Evolutionary conservation across 345 rosid species (phyloP).

Genomic region (Salix dunnii): DNA sequence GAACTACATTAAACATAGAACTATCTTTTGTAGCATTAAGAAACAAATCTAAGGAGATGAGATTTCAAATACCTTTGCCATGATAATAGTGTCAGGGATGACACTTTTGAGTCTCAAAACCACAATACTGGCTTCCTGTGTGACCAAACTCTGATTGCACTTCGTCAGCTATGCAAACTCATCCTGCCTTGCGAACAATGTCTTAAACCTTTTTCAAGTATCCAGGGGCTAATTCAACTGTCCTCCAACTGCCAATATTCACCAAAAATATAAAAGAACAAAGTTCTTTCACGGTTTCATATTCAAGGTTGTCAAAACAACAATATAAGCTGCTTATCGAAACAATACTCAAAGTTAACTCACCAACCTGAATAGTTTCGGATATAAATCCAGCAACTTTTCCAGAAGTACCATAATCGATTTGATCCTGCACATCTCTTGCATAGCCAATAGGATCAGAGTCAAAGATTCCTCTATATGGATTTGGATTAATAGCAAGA

Average conservation of each 20-base stretch:
- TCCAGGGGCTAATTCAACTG: conserved; percentile 94
- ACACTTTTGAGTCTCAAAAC: conserved; percentile 87
- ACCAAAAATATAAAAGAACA: conserved; percentile 3
- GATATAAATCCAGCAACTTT: conserved; percentile 90
- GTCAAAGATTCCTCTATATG: conserved; percentile 81
- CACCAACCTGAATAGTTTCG: conserved; percentile 81
- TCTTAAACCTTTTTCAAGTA: conserved; percentile 78
- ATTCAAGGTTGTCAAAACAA: not conserved
- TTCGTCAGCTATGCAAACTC: conserved; percentile 93
- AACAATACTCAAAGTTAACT: not conserved
- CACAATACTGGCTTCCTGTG: conserved; percentile 95
- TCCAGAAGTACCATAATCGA: conserved; percentile 84
- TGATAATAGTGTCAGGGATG: conserved; percentile 88
- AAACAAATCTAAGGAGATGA: not conserved
- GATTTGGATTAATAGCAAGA: conserved; percentile 89
- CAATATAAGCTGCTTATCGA: conserved; percentile 2
- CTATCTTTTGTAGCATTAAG: not conserved
- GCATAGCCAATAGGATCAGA: conserved; percentile 76
- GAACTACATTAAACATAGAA: not conserved
- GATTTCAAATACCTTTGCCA: conserved; percentile 75
- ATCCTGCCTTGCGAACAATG: conserved; percentile 77
- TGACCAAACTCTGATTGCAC: conserved; percentile 95
- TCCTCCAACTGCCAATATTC: conserved; percentile 81
- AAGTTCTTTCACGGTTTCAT: not conserved
- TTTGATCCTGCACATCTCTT: conserved; percentile 84